A percentile compares a stretch with the other conserved stretches of the same genome.
These are phyloP conservation scores for Wallemia mellicola DNA, from an alignment of 1,284 basidiomycete species.

Conservation along the genomic window DNA sequence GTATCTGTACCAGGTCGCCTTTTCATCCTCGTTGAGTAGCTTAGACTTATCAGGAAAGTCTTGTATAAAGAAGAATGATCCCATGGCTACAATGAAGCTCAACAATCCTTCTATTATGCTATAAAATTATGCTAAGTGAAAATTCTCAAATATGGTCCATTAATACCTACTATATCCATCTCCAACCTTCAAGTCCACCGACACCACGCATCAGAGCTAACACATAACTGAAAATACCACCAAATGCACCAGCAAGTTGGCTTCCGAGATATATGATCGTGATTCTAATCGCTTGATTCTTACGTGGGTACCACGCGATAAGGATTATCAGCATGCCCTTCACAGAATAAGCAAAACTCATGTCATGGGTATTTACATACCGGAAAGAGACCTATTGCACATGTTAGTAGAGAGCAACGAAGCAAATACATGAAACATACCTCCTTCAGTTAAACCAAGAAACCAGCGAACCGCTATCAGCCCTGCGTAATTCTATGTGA, in stretches of 20 bases:
- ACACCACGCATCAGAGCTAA: neutral
- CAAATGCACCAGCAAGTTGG: neutral
- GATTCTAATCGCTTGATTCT: too few species aligned
- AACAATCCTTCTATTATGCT: neutral
- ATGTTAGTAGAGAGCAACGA: neutral
- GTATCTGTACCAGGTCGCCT: neutral
- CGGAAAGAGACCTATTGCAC: neutral
- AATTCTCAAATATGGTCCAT: too few species aligned
- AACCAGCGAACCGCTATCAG: neutral
- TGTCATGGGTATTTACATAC: too few species aligned
- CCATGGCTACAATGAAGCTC: neutral
- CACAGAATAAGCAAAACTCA: too few species aligned
- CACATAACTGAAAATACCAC: neutral
- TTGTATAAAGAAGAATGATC: neutral
- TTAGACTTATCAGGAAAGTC: neutral
- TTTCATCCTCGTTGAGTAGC: neutral
- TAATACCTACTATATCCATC: too few species aligned
- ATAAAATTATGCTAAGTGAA: too few species aligned
- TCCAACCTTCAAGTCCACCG: neutral
- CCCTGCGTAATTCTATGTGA: neutral
- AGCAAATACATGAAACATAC: neutral
- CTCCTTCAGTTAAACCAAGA: neutral
- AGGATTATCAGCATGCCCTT: neutral
- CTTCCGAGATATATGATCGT: neutral
- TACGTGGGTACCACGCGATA: too few species aligned